Base-by-base conservation (phyloP, 73 alveolate genomes). In the Tetrahymena malaccensis region DNA sequence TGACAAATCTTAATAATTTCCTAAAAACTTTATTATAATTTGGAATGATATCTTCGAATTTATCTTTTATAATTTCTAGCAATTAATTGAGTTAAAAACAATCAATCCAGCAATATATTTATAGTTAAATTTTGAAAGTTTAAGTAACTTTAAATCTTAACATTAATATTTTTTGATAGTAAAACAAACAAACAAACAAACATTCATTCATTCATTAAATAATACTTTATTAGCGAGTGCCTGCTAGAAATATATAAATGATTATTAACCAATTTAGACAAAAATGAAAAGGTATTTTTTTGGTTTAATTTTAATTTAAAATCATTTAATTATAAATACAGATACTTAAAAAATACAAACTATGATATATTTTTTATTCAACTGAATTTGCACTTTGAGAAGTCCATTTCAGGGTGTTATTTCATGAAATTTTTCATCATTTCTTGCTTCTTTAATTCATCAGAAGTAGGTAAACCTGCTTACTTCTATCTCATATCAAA, bases 321-420 rank as follows among this genome's bases (percentile, higher is more conserved):
- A 50, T 19, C 0, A 11, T 50, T 50, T 50, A 50, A 50, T 4
- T 19, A 50, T 50, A 50, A 50, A 50, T 50, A 50, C 83, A 50
- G 16, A 13, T 50, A 19, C 22, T 50, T 19, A 50, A 50, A 1
- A 50, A 19, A 50, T 19, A 50, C 27, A 50, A 50, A 50, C 9
- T n/a, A 84, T 16, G 16, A 84, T 22, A 10, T 6, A 84, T 13
- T 84, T 17, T 85, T 40, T 25, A 40, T 17, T 95, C 97, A 95
- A 95, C 43, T 95, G 98, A 98, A 98, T 96, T 99, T 99, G 93
- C 99, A 98, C 97, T 99, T 98, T 15, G 99, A 98, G 98, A 99
- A 99, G 95, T 99, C 99, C 99, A 99, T 98, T 97, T 99, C 99
- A n/a, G 99, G 99, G 96, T 99, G 99, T 21, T 99, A 98, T 58